Conservation (phyloP, 2,329 filamentous ascomycete genomes). For the Zymoseptoria brevis region DNA sequence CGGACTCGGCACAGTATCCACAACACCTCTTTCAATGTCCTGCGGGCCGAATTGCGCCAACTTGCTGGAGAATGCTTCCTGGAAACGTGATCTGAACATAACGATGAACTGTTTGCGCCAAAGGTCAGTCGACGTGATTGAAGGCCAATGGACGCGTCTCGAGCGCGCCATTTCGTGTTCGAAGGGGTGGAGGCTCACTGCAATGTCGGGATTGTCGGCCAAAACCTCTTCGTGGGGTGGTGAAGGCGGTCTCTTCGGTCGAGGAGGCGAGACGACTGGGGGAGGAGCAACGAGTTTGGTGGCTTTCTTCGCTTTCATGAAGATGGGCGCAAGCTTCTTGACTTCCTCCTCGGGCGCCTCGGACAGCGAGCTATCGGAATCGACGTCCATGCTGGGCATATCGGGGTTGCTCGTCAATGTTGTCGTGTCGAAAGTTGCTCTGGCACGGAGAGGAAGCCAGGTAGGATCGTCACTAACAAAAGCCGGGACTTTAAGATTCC, state of each 20-base stretch:
- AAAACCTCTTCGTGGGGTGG: constrained; percentile 85
- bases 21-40: constrained; percentile 82
- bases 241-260: constrained; percentile 68
- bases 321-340: constrained; percentile 31
- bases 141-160: constrained; percentile 17
- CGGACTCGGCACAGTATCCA: constrained; percentile 69
- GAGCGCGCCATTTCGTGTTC: constrained; percentile 25
- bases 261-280: constrained; percentile 28
- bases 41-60: constrained; percentile 87
- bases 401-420: constrained; percentile 26
- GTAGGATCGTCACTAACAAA: constrained; percentile 12
- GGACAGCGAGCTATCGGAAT: constrained; percentile 52
- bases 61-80: constrained; percentile 79
- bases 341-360: constrained; percentile 52
- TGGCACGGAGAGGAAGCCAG: constrained; percentile 6
- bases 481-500: neutral
- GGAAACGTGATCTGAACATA: constrained; percentile 93
- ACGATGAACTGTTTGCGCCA: constrained; percentile 71
- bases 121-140: constrained; percentile 36
- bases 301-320: constrained; percentile 34
- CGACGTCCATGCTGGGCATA: constrained; percentile 38
- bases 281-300: constrained; percentile 41
- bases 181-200: constrained; percentile 54
- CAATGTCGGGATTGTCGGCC: constrained; percentile 84
- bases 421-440: constrained; percentile 19